Base-by-base conservation (phyloP, 345 rosid species). In the Eucalyptus regnans region DNA sequence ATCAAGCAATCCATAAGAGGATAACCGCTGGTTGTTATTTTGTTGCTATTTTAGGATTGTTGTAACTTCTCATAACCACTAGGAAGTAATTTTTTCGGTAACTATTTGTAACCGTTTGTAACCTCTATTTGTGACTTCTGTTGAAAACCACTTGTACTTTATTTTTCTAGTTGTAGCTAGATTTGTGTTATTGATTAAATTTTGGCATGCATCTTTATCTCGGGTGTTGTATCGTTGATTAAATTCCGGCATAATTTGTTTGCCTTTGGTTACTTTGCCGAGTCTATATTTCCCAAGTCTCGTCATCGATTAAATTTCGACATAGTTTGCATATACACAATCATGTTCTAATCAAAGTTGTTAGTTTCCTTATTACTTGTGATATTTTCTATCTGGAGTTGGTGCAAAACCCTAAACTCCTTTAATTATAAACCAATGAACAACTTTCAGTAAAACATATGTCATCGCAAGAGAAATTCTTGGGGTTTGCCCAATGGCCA, bases 311-410 rank as follows among this genome's bases (percentile, higher is more conserved):
- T 56, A 56, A 56, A 56, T 56, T 56, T 3, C 0, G 6, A 9
- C 0, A 1, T 12, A 9, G 2, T 56, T 56, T 56, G 62, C 29
- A 2, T 56, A 4, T 56, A 23, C 23, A 56, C 27, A 23, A 23
- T 56, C 12, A 22, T 9, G 62, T 22, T 56, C 62, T 56, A 56
- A 56, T 56, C 29, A 56, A 56, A 23, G 62, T 56, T 56, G 62
- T 56, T 9, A 23, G 29, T 8, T 52, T 52, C 58, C 25, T 52
- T 52, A 52, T 52, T 52, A 18, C 58, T 2, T 9, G 1, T 2
- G 62, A 56, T 56, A 56, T 56, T 56, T 23, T 23, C 29, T 56
- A 23, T 56, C 4, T 56, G 12, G 62, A 56, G 29, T 56, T 56
- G 62, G 62, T 23, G 29, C 12, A 9, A 10, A 56, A 56, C 25